Conservation (phyloP, 805 yeast genomes). For the Starmera quercuum region DNA sequence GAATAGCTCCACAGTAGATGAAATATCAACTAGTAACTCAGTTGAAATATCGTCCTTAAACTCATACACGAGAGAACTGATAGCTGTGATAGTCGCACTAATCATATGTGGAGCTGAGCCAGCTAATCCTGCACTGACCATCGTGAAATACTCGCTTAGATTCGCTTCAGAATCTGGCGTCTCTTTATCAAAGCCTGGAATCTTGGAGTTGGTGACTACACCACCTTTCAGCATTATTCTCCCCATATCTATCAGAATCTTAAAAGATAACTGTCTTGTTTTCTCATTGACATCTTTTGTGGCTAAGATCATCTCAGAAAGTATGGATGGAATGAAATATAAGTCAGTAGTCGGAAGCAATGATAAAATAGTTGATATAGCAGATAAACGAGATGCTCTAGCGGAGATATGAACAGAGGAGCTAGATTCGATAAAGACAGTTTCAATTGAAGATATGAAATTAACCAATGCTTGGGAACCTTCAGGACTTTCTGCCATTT, state of each 20-base stretch:
- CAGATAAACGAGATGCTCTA: slow-evolving; percentile 69
- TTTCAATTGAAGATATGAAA: slow-evolving; percentile 52
- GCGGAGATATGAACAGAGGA: slow-evolving; percentile 62
- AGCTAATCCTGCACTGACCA: slow-evolving; percentile 94
- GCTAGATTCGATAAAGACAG: slow-evolving; percentile 49
- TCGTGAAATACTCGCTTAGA: slow-evolving; percentile 78
- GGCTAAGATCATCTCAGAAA: slow-evolving; percentile 83
- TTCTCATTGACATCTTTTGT: slow-evolving; percentile 93
- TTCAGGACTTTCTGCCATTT: slow-evolving; percentile 57
- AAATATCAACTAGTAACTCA: slow-evolving; percentile 62
- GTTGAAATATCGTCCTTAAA: slow-evolving; percentile 59
- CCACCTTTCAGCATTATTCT: slow-evolving; percentile 64
- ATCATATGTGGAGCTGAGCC: slow-evolving; percentile 94
- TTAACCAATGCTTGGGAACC: slow-evolving; percentile 49
- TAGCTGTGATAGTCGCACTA: slow-evolving; percentile 89
- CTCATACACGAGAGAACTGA: slow-evolving; percentile 81
- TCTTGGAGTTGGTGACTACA: slow-evolving; percentile 50
- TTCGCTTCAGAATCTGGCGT: slow-evolving; percentile 61
- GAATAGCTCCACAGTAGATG: slow-evolving; percentile 82
- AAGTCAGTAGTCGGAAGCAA: slow-evolving; percentile 58
- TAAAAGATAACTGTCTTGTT: slow-evolving; percentile 75
- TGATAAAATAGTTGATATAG: slow-evolving; percentile 54
- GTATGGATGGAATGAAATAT: slow-evolving; percentile 69
- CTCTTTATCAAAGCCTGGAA: slow-evolving; percentile 57
- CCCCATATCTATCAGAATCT: slow-evolving; percentile 74